These are phyloP conservation scores for Fomes fomentarius DNA, from an alignment of 1,284 basidiomycete species.

Conservation along the genomic window DNA sequence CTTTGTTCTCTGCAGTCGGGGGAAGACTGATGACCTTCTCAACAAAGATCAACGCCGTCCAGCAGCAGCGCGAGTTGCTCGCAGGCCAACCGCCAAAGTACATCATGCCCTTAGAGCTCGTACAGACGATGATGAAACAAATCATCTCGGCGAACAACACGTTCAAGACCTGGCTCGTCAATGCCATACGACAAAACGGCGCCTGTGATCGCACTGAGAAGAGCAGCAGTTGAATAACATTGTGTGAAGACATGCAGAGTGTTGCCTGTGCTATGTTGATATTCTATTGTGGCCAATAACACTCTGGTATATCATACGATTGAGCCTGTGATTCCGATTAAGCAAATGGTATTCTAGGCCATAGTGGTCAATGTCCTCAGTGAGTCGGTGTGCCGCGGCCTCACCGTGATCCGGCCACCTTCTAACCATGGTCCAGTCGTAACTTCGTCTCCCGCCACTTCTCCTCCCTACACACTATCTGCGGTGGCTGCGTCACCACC, in stretches of 20 bases:
- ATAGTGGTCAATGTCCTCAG: too few species aligned
- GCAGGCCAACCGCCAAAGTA: conserved; percentile 49
- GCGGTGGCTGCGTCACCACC: conserved; percentile 10
- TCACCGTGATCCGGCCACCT: neutral
- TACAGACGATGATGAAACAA: conserved; percentile 52
- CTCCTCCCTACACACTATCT: conserved; percentile 6
- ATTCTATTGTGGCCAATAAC: too few species aligned
- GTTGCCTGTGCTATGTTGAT: too few species aligned
- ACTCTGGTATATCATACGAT: too few species aligned
- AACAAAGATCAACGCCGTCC: conserved; percentile 51
- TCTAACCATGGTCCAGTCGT: neutral
- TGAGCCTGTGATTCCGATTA: too few species aligned
- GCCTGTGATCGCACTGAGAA: too few species aligned
- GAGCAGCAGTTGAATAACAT: too few species aligned
- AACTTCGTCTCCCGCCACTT: conserved; percentile 7
- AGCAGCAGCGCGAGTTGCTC: conserved; percentile 53
- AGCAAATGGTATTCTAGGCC: too few species aligned
- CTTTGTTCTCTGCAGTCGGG: conserved; percentile 12
- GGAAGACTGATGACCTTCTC: neutral
- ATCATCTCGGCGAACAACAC: conserved; percentile 44
- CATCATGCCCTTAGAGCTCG: conserved; percentile 45
- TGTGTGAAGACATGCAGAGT: too few species aligned
- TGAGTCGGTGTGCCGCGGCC: neutral
- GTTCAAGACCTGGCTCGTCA: too few species aligned
- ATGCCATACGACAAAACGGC: too few species aligned